Conservation (phyloP, 2,329 filamentous ascomycete genomes). For the Exophiala sideris region DNA sequence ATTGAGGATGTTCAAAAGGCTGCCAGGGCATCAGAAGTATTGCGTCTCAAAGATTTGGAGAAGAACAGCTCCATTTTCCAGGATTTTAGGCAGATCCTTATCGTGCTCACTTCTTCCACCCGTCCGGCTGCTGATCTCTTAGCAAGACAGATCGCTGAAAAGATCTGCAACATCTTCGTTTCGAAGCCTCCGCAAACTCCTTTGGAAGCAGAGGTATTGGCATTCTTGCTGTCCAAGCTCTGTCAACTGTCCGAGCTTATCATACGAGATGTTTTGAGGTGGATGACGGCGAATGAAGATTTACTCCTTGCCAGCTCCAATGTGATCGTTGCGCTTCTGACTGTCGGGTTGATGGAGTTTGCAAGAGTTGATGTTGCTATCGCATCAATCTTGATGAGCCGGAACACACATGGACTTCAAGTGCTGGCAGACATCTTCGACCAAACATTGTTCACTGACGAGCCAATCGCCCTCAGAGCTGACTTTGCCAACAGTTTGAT, state of each 20-base stretch:
- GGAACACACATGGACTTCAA: conserved; percentile 69
- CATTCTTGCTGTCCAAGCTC: conserved; percentile 59
- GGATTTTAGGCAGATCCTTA: conserved; percentile 56
- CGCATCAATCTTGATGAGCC: conserved; percentile 67
- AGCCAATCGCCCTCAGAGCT: conserved; percentile 72
- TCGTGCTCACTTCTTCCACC: conserved; percentile 48
- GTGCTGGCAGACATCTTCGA: conserved; percentile 79
- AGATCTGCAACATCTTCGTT: conserved; percentile 56
- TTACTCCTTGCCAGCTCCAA: conserved; percentile 61
- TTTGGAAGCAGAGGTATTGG: conserved; percentile 62
- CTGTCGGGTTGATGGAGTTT: conserved; percentile 59
- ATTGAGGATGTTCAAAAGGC: conserved; percentile 56
- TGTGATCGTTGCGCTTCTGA: conserved; percentile 59
- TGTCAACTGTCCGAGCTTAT: conserved; percentile 52
- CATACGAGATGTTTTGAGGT: conserved; percentile 46
- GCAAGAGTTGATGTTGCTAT: conserved; percentile 67
- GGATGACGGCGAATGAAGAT: conserved; percentile 52
- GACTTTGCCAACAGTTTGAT: conserved; percentile 84
- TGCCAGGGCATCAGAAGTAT: conserved; percentile 55
- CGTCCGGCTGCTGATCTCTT: conserved; percentile 54
- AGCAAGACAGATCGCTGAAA: conserved; percentile 54
- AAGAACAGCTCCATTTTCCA: conserved; percentile 55
- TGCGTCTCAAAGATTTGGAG: conserved; percentile 56
- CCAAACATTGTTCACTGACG: conserved; percentile 72
- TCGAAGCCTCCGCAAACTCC: conserved; percentile 49